Evolutionary conservation across 371 early-diverging fungal species (phyloP).

Genomic region (Mucor velutinosus): DNA sequence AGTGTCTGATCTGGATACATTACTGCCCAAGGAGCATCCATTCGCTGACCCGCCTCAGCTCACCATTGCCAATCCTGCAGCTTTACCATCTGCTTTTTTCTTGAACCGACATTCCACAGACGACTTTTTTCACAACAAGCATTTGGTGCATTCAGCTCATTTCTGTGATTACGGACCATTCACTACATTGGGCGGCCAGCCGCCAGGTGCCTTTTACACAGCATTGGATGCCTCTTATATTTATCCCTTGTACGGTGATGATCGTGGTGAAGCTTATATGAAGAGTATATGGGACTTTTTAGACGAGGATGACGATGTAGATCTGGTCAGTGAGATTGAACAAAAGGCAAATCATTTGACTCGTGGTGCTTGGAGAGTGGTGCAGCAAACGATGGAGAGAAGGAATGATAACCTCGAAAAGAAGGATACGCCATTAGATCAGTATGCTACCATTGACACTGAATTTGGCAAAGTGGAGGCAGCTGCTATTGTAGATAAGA

Average conservation of each 20-base stretch:
- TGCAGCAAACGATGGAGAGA: conserved; percentile 17
- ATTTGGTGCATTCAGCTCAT: conserved; percentile 43
- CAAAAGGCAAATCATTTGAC: conserved; percentile 31
- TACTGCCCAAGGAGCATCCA: conserved; percentile 29
- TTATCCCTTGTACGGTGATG: conserved; percentile 64
- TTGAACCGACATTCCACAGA: conserved; percentile 35
- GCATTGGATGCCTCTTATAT: conserved; percentile 51
- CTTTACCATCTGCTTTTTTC: conserved; percentile 49
- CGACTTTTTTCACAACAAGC: conserved; percentile 40
- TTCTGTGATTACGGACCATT: conserved; percentile 60
- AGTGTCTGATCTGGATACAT: conserved; percentile 28
- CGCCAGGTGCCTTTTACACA: conserved; percentile 54
- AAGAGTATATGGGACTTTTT: conserved; percentile 64
- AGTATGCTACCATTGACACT: conserved; percentile 16
- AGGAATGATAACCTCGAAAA: conserved; percentile 14
- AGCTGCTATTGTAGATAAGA: conserved; percentile 22
- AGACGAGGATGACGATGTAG: conserved; percentile 35
- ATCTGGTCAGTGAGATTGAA: conserved; percentile 21
- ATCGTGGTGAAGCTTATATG: conserved; percentile 66
- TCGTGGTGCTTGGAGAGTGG: conserved; percentile 35
- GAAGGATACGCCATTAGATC: background rate
- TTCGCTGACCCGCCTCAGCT: conserved; percentile 44
- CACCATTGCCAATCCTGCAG: conserved; percentile 41
- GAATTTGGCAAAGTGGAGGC: conserved; percentile 44
- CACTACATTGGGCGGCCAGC: conserved; percentile 49